Base-by-base conservation (phyloP, 345 rosid species). In the Gossypium anomalum region DNA sequence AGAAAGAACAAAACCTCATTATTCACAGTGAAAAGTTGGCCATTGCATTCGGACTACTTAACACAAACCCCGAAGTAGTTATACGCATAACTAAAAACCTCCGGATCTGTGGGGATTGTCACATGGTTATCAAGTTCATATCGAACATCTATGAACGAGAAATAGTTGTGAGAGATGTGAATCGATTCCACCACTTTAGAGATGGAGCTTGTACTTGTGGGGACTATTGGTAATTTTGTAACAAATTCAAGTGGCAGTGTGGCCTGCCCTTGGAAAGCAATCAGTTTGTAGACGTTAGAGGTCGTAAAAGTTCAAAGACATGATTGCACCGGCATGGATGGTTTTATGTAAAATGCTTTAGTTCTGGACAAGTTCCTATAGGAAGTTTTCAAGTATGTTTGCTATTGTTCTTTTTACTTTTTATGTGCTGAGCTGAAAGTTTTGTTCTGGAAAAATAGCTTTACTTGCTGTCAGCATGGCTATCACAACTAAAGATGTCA, bases 101-200 rank as follows among this genome's bases (percentile, higher is more conserved):
- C n/a, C 70, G 34, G 20, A 66, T 66, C 70, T 66, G 70, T 66
- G 70, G 70, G 29, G 70, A 66, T 20, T 66, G 53, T 66, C 70
- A 66, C 70, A 66, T 19, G 1, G 70, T 66, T 12, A 66, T 23
- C 8, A 44, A 66, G 53, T 66, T 66, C 53, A 44, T 66, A 45
- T 66, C 53, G 0, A 66, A 45, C 12, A 44, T 44, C 53, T 66
- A 66, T 44, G 53, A 29, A 11, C n/a, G n/a, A 66, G 70, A 66
- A 66, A 66, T 66, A 20, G 53, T 66, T 20, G 70, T 66, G 34
- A 66, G 70, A 66, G 70, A 66, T 45, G 53, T 66, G 34, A 66
- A 45, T 20, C 53, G 70, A 44, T 66, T 66, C 34, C 53, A 66
- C 45, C 70, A 66, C 53, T 66, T 66, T 11, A 45, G 29, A 44